A percentile compares a stretch with the other conserved stretches of the same genome.
These are phyloP conservation scores for Solanum clarkiae DNA, from an alignment of 257 asterid genomes.

Conservation along the genomic window DNA sequence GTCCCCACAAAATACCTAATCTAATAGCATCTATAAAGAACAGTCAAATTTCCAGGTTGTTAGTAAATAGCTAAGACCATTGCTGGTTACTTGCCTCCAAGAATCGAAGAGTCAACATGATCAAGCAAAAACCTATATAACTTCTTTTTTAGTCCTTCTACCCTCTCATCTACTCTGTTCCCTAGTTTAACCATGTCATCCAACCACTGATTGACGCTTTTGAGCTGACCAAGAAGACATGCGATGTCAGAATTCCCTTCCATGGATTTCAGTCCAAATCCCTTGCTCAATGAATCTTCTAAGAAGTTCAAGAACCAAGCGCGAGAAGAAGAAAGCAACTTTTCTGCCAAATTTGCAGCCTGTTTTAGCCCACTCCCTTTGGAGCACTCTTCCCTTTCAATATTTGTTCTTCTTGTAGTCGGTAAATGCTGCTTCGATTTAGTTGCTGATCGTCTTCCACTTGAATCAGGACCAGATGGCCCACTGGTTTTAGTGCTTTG, in stretches of 20 bases:
- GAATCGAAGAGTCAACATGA: constrained; percentile 50
- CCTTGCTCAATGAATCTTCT: constrained; percentile 35
- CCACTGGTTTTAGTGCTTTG: constrained; percentile 3
- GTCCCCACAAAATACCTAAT: not conserved
- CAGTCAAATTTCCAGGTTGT: not conserved
- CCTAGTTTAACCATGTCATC: constrained; percentile 35
- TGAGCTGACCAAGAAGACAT: constrained; percentile 65
- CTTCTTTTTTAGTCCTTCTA: constrained; percentile 49
- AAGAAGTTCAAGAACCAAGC: constrained; percentile 68
- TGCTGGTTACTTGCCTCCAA: constrained; percentile 14
- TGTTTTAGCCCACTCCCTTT: constrained; percentile 38
- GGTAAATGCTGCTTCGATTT: constrained; percentile 13
- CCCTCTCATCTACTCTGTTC: constrained; percentile 32
- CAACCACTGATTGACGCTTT: constrained; percentile 67
- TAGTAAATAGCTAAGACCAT: not conserved
- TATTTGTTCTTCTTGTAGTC: constrained; percentile 10
- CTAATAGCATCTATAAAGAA: not conserved
- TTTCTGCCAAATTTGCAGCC: constrained; percentile 45
- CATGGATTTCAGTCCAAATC: constrained; percentile 22
- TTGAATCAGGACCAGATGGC: constrained; percentile 7
- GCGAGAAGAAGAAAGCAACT: constrained; percentile 38
- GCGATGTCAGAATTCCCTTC: constrained; percentile 31
- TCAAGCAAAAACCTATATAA: constrained; percentile 56
- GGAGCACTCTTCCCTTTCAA: constrained; percentile 12
- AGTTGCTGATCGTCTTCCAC: constrained; percentile 11